Conservation (phyloP, 768 basidiomycete species). For the Phanerodontia chrysosporium region DNA sequence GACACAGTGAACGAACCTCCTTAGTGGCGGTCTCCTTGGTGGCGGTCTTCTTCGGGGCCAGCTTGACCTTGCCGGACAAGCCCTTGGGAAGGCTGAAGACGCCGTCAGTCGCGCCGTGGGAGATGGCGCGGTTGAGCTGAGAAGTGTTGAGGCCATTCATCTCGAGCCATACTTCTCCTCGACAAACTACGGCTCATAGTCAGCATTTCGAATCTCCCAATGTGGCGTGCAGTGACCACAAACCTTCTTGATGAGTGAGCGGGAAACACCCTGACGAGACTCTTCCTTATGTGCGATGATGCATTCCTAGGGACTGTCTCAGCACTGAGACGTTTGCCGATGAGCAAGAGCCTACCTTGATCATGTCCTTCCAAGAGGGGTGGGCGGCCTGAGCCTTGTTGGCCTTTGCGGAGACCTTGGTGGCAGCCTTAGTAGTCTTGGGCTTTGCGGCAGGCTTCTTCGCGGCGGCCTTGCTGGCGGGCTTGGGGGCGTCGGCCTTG, state of each 20-base stretch:
- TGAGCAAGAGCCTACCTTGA: slow-evolving; percentile 24
- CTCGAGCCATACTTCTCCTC: slow-evolving; percentile 49
- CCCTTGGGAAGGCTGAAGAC: slow-evolving; percentile 59
- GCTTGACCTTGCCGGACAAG: slow-evolving; percentile 70
- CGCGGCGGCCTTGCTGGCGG: not conserved
- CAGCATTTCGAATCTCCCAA: not conserved
- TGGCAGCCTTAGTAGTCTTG: slow-evolving; percentile 11
- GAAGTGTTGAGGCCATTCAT: slow-evolving; percentile 36
- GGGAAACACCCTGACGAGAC: slow-evolving; percentile 67
- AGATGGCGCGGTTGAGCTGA: slow-evolving; percentile 53
- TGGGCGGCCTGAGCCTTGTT: slow-evolving; percentile 18
- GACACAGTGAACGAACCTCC: slow-evolving; percentile 41
- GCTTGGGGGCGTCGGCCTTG: not conserved
- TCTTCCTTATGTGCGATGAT: slow-evolving; percentile 64
- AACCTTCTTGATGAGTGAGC: slow-evolving; percentile 65
- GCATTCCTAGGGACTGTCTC: slow-evolving; percentile 51
- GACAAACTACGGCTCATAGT: slow-evolving; percentile 37
- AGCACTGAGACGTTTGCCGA: not conserved
- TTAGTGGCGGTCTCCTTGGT: slow-evolving; percentile 52
- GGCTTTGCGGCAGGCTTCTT: slow-evolving; percentile 16
- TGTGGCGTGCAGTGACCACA: not conserved
- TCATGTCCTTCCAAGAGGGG: slow-evolving; percentile 37
- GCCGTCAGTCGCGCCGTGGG: slow-evolving; percentile 45
- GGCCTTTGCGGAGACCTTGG: slow-evolving; percentile 14
- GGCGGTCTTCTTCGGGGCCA: slow-evolving; percentile 53